A percentile compares a stretch with the other conserved stretches of the same genome.
phyloP scores from a whole-genome alignment of 2,329 filamentous ascomycete species.

The Monosporascus sp. region DNA sequence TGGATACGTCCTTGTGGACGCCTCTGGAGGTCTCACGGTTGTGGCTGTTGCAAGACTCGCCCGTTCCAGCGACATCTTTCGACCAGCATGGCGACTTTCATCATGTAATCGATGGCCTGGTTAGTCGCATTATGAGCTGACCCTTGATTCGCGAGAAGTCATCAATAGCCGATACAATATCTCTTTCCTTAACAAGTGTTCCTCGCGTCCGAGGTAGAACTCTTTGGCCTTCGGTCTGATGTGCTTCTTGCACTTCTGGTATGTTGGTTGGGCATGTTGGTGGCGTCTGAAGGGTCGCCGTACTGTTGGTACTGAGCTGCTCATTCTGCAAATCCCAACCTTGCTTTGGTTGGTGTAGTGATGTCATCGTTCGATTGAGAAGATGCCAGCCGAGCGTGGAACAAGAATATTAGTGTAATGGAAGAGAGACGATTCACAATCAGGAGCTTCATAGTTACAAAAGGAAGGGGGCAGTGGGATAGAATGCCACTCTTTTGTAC shows the following conservation, averaged over 20 bases:
- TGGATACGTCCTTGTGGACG: background rate
- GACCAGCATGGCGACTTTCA: background rate
- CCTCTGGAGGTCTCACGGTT: background rate
- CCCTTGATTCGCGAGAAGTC: background rate
- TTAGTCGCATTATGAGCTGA: constrained; percentile 3
- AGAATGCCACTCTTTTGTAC: background rate
- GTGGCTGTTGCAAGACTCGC: background rate
- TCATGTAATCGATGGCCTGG: constrained; percentile 4
- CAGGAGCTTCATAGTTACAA: background rate
- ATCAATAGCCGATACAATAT: background rate
- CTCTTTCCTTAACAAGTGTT: background rate
- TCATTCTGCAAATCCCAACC: background rate
- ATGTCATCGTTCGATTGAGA: background rate
- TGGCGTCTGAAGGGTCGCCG: background rate
- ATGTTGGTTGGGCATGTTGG: background rate
- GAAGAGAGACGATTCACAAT: background rate
- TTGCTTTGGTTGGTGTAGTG: background rate
- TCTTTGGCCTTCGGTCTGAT: background rate
- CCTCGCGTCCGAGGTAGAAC: background rate
- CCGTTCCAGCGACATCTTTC: background rate
- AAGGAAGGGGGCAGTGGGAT: background rate
- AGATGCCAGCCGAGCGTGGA: background rate
- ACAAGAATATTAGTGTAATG: background rate
- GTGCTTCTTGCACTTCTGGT: background rate
- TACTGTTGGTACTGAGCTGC: background rate